Evolutionary conservation across 148 eudicot species (phyloP).

Genomic region (Diospyros lotus): DNA sequence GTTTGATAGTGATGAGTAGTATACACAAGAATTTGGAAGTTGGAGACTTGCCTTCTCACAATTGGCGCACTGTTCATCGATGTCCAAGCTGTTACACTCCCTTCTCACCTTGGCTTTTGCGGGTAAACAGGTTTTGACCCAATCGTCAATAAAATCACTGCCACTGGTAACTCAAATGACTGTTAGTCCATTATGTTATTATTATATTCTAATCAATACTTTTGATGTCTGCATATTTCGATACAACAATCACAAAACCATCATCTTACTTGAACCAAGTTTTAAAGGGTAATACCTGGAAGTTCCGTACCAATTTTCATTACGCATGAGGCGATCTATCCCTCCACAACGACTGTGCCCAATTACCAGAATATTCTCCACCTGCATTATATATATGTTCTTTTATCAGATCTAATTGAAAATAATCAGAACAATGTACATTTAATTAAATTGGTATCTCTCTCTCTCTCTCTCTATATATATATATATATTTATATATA

Average conservation of each 20-base stretch:
- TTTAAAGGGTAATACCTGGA: too few relatives aligned
- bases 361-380: slow-evolving; percentile 29
- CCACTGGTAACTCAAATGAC: slow-evolving; percentile 26
- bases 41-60: slow-evolving; percentile 49
- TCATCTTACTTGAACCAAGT: too few relatives aligned
- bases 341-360: slow-evolving; percentile 39
- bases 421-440: background rate
- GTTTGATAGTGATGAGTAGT: too few relatives aligned
- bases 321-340: slow-evolving; percentile 26
- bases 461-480: too few relatives aligned
- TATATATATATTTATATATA: too few relatives aligned
- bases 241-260: too few relatives aligned
- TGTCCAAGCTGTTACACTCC: slow-evolving; percentile 28
- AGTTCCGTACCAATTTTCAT: too few relatives aligned
- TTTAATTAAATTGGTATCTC: too few relatives aligned
- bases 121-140: slow-evolving; percentile 71
- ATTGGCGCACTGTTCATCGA: slow-evolving; percentile 52
- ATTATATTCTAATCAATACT: background rate
- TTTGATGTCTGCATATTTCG: too few relatives aligned
- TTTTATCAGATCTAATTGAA: background rate
- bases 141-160: slow-evolving; percentile 80
- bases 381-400: slow-evolving; percentile 11
- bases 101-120: slow-evolving; percentile 64
- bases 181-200: background rate
- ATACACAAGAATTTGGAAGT: background rate